Evolutionary conservation across 2,329 filamentous ascomycete genomes (phyloP), one percentile per base, ranked within the genome.

Genomic region (Pseudogymnoascus sp.): DNA sequence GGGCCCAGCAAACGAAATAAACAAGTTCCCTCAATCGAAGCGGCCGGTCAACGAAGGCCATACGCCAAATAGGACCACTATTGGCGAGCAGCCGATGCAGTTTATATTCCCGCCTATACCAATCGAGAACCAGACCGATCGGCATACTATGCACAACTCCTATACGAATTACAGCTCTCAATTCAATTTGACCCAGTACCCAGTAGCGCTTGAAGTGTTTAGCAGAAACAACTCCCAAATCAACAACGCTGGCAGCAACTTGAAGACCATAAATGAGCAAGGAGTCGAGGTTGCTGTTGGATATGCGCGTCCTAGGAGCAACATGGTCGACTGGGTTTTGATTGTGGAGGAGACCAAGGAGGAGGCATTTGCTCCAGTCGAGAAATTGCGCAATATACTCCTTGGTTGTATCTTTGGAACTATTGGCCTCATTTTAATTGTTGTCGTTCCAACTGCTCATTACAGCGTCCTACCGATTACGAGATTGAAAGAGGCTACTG

Each of bases 321-420:
- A 75, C 0, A 75, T 95, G 59, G 89, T 89, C 6, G 84, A 93
- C 68, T 97, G 92, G 92, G 85, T 89, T 4, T 76, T 97, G 3
- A 68, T 96, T 2, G 83, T 96, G 0, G 92, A 96, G 71, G 87
- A 94, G 72, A 78, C 84, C 2, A 84, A 85, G 64, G 72, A 72
- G 20, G 92, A 96, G 73, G 90, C 92, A 0, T 92, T 88, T 75
- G 78, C 79, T 6, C 89, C 92, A 0, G 92, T 96, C 62, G 75
- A 79, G 28, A 86, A 84, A 18, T 78, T 96, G n/a, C 85, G 89
- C 18, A 86, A 87, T 57, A 90, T 96, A 58, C 81, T 97, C 1
- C 74, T 96, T 2, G 90, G 85, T 4, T 96, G 90, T 64, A 88
- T 96, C 0, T 95, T 96, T 71, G 90, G 88, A 1, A 93, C 91